A percentile compares a stretch with the other conserved stretches of the same genome.
Evolutionary conservation across 75 land plant species (phyloP).

Genomic region (Pinus tabuliformis): DNA sequence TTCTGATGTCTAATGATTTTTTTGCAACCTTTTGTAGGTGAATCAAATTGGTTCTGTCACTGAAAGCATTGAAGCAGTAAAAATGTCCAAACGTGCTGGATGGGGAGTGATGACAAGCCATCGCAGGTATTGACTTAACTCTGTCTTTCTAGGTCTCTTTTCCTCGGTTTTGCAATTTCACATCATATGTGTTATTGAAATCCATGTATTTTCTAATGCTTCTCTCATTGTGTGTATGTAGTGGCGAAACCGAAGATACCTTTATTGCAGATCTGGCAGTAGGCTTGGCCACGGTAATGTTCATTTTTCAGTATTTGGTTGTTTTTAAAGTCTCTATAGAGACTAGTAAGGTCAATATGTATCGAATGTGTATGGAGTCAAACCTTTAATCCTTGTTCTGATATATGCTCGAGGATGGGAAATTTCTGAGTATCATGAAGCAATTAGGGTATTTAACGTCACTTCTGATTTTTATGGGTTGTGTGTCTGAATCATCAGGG

Average conservation of each 20-base stretch:
- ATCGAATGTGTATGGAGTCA: no score
- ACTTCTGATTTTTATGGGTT: neutral
- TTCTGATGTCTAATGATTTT: neutral
- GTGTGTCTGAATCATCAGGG: conserved; percentile 50
- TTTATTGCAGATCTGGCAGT: conserved; percentile 99
- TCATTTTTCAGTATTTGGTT: neutral
- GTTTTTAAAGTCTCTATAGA: no score
- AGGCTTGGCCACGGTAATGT: conserved; percentile 87
- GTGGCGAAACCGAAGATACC: conserved; percentile 99
- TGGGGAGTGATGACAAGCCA: conserved; percentile 99
- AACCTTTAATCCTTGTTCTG: no score
- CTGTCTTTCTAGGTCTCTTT: neutral
- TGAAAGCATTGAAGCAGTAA: conserved; percentile 99
- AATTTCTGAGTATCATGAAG: no score
- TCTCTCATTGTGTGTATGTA: conserved; percentile 14
- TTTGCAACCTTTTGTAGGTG: conserved; percentile 35
- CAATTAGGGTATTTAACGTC: no score
- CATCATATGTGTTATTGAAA: neutral
- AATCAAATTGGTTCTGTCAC: conserved; percentile 98
- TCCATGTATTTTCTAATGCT: neutral
- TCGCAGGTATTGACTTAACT: conserved; percentile 47
- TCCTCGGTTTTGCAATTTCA: neutral
- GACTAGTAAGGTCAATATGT: no score
- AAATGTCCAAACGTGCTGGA: conserved; percentile 92
- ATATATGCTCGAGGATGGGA: no score